Evolutionary conservation across 192 early-diverging fungal genomes (phyloP).

Genomic region (Backusella psychrophila): DNA sequence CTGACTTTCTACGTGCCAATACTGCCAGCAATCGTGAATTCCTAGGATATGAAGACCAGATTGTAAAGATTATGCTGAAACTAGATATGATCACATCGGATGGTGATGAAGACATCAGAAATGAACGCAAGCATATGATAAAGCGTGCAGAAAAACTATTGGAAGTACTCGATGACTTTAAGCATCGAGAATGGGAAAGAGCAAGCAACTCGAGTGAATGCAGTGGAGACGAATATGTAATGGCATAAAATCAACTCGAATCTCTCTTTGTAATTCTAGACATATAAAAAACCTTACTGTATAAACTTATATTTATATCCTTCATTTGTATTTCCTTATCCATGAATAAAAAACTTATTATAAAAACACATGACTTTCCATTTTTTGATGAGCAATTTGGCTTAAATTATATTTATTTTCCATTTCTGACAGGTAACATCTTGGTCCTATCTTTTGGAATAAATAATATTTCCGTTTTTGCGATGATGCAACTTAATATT

Average conservation of each 20-base stretch:
- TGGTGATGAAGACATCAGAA: slow-evolving; percentile 19
- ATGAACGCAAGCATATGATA: slow-evolving; percentile 19
- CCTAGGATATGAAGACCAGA: slow-evolving; percentile 31
- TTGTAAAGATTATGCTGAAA: slow-evolving; percentile 29
- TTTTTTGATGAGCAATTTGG: neutral
- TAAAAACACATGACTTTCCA: neutral
- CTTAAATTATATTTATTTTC: neutral
- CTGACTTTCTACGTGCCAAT: neutral
- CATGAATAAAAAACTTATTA: neutral
- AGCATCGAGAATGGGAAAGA: slow-evolving; percentile 33
- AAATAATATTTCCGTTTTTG: neutral
- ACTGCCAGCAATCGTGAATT: slow-evolving; percentile 25
- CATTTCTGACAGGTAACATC: neutral
- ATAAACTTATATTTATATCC: neutral
- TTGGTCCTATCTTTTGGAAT: neutral
- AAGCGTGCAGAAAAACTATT: slow-evolving; percentile 26
- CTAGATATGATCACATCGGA: slow-evolving; percentile 28
- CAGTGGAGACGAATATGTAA: slow-evolving; percentile 6
- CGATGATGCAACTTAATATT: neutral
- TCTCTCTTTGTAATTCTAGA: neutral
- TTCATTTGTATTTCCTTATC: neutral
- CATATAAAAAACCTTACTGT: neutral
- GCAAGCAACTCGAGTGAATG: slow-evolving; percentile 3
- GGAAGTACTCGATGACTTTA: slow-evolving; percentile 27
- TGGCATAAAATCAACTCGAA: neutral